Evolutionary conservation across 352 stramenopile genomes (phyloP), one percentile per base, ranked within the genome.

Genomic region (Globisporangium splendens): DNA sequence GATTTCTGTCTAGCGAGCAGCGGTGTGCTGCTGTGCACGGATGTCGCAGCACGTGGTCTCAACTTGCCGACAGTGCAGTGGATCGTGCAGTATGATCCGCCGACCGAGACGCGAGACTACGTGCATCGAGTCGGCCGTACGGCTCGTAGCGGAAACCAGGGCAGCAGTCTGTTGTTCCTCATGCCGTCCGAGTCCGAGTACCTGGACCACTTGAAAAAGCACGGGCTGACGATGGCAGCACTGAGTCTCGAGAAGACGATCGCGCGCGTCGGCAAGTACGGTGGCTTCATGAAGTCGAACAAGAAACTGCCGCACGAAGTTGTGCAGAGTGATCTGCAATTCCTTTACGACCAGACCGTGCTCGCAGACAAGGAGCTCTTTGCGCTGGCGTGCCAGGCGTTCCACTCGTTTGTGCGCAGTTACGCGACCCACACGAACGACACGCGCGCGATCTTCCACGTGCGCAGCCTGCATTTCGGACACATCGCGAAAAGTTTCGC

Each of bases 61-160:
- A 98, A 99, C 75, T 96, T 99, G 74, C 89, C 88, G 21, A 95
- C 98, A 38, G 96, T 99, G 17, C 96, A 95, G 47, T 93, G 91
- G 82, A 93, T 96, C 75, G 93, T 99, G 43, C 98, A 99, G 66
- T 99, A 98, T 75, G 97, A 99, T 72, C 89, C 98, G 38, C 96
- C 98, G 14, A 98, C 91, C 35, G 98, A 99, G 79, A 98, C 98
- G 41, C 96, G 98, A 51, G 93, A 98, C 73, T 99, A 99, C 73
- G 96, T 99, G 12, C 98, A 99, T 80, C 88, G 98, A 62, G 98
- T 99, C 64, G 98, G 98, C 41, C 95, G 98, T 69, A 99, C 98
- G 42, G 97, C 97, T 10, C 95, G 98, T 69, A 98, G 96, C 54
- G 97, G 98, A 41, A 99, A 99, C 63, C 63, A 93, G 44, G 97